A percentile compares a stretch with the other conserved stretches of the same genome.
phyloP scores from a whole-genome alignment of 2,329 filamentous ascomycete genomes.

The Lasiodiplodia hormozganensis region DNA sequence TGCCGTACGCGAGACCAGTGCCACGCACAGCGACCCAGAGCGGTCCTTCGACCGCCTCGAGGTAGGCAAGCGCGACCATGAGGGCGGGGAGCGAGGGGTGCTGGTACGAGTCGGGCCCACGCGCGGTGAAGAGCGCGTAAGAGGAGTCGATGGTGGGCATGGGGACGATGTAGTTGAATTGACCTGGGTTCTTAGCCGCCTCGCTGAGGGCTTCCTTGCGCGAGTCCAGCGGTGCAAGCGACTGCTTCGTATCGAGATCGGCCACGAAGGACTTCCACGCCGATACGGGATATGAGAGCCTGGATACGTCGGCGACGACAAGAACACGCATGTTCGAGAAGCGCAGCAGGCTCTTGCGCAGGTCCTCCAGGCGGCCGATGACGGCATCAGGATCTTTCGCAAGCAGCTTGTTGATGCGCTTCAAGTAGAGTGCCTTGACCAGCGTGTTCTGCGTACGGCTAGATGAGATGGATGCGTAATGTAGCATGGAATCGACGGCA shows the following conservation, averaged over 20 bases:
- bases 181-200: slow-evolving; percentile 77
- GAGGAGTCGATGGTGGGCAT: slow-evolving; percentile 94
- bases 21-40: slow-evolving; percentile 94
- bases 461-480: slow-evolving; percentile 78
- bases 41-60: slow-evolving; percentile 92
- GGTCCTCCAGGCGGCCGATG: slow-evolving; percentile 75
- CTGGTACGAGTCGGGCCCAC: slow-evolving; percentile 75
- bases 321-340: slow-evolving; percentile 86
- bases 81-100: slow-evolving; percentile 83
- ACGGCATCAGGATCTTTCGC: slow-evolving; percentile 77
- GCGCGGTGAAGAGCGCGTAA: slow-evolving; percentile 77
- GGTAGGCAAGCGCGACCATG: slow-evolving; percentile 86
- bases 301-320: slow-evolving; percentile 80
- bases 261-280: slow-evolving; percentile 74
- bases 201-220: slow-evolving; percentile 74
- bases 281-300: slow-evolving; percentile 75
- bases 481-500: slow-evolving; percentile 75
- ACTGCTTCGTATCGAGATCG: slow-evolving; percentile 58
- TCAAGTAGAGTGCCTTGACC: slow-evolving; percentile 86
- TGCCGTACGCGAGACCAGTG: slow-evolving; percentile 90
- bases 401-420: slow-evolving; percentile 81
- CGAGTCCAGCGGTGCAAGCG: slow-evolving; percentile 74
- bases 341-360: slow-evolving; percentile 78
- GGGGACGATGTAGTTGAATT: slow-evolving; percentile 79
- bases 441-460: slow-evolving; percentile 80